These are phyloP conservation scores for Podaxis sp. DNA, from an alignment of 768 basidiomycete species.

Conservation along the genomic window DNA sequence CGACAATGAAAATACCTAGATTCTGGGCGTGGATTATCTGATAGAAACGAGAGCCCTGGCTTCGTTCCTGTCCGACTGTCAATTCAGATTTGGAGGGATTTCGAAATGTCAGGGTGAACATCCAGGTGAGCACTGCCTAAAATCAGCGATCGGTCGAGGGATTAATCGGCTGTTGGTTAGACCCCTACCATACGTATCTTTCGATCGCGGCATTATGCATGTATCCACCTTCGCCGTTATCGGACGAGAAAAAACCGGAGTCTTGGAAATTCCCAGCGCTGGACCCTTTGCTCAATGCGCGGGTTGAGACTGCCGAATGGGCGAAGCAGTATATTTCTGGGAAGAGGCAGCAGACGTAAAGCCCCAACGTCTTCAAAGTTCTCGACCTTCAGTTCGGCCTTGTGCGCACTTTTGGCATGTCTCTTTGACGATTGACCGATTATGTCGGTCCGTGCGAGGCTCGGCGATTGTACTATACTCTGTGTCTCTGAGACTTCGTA, in stretches of 20 bases:
- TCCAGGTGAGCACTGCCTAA: slow-evolving; percentile 55
- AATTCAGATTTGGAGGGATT: slow-evolving; percentile 89
- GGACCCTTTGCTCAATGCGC: slow-evolving; percentile 74
- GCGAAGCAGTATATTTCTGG: slow-evolving; percentile 56
- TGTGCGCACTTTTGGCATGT: too few species aligned
- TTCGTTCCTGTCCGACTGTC: slow-evolving; percentile 70
- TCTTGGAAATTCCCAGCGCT: slow-evolving; percentile 62
- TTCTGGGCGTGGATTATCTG: slow-evolving; percentile 60
- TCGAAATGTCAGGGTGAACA: slow-evolving; percentile 78
- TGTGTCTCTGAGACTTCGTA: too few species aligned
- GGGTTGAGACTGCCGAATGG: slow-evolving; percentile 65
- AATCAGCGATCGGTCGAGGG: neutral
- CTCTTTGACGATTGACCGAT: too few species aligned
- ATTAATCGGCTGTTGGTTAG: slow-evolving; percentile 33
- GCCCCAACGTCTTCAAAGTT: too few species aligned
- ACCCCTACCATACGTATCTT: slow-evolving; percentile 96
- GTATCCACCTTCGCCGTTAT: slow-evolving; percentile 44
- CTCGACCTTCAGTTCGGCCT: too few species aligned
- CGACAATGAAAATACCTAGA: slow-evolving; percentile 40
- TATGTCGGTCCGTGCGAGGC: too few species aligned
- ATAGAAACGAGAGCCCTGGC: slow-evolving; percentile 59
- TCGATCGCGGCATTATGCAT: slow-evolving; percentile 81
- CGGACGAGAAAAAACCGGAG: slow-evolving; percentile 25
- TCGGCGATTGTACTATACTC: too few species aligned
- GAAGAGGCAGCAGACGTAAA: neutral